Percentiles rank a stretch among this genome's conserved stretches.
These are phyloP conservation scores for Arachis monticola DNA, from an alignment of 331 rosid genomes.

Conservation along the genomic window DNA sequence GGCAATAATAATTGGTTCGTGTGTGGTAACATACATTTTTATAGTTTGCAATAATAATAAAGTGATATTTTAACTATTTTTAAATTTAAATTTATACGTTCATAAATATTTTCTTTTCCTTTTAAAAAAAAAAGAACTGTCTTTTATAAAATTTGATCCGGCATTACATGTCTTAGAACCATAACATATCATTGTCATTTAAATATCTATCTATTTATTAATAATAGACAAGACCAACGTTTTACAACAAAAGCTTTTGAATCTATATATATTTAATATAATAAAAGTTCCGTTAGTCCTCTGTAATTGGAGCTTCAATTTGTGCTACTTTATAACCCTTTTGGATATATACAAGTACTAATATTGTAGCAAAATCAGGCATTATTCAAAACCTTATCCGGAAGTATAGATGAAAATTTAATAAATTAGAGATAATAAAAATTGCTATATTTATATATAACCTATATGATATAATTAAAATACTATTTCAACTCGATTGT, in stretches of 20 bases:
- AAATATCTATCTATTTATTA: no score
- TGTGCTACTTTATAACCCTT: slow-evolving; percentile 13
- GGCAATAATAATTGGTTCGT: no score
- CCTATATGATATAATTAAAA: no score
- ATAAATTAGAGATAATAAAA: no score
- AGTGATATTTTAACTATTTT: no score
- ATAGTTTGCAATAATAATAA: no score
- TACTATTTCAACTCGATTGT: no score
- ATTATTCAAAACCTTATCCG: neutral
- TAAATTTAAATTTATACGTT: no score
- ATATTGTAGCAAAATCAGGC: neutral
- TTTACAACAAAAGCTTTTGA: neutral
- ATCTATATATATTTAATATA: slow-evolving; percentile 14
- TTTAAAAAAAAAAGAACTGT: no score
- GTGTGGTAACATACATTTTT: no score
- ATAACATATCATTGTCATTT: neutral
- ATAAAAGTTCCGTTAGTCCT: slow-evolving; percentile 23
- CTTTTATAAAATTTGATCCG: neutral
- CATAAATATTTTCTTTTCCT: no score
- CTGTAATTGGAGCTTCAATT: slow-evolving; percentile 11
- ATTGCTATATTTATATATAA: no score
- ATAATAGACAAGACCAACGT: neutral
- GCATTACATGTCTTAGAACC: neutral
- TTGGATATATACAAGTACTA: neutral
- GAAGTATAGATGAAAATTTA: neutral